Conservation (phyloP, 352 stramenopile species). For the Globisporangium paddicum region DNA sequence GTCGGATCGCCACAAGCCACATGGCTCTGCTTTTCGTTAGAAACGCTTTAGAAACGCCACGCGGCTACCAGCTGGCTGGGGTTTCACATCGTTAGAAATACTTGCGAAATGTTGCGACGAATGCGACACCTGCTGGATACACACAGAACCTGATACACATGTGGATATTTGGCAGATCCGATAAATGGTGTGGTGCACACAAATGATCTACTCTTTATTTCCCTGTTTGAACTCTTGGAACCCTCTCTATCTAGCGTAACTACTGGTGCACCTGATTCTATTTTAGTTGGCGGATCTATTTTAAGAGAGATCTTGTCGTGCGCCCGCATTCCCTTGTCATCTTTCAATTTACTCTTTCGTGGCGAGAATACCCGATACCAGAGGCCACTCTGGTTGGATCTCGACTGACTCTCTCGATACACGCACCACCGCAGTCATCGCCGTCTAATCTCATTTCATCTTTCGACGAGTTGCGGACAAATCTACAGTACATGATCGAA, state of each 20-base stretch:
- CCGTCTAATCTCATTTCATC: no score
- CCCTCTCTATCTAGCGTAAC: neutral
- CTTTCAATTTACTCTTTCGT: no score
- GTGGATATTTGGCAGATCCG: neutral
- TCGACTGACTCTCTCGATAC: no score
- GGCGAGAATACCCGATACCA: no score
- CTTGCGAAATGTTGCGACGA: neutral
- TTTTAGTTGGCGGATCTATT: neutral
- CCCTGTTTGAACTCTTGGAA: no score
- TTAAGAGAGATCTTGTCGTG: neutral
- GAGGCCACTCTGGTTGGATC: no score
- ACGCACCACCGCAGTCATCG: no score
- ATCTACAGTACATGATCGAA: no score
- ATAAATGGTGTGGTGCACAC: no score
- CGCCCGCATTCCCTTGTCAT: neutral
- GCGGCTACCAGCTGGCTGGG: neutral
- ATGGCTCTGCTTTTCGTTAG: constrained; percentile 51
- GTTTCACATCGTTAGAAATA: neutral
- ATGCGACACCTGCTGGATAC: neutral
- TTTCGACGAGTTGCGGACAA: no score
- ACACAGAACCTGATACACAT: no score
- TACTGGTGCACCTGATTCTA: neutral
- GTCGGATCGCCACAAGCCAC: constrained; percentile 11
- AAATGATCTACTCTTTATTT: no score
- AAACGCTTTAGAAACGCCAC: constrained; percentile 3